Base-by-base conservation (phyloP, 768 basidiomycete species). In the Agaricus sinodeliciosus region DNA sequence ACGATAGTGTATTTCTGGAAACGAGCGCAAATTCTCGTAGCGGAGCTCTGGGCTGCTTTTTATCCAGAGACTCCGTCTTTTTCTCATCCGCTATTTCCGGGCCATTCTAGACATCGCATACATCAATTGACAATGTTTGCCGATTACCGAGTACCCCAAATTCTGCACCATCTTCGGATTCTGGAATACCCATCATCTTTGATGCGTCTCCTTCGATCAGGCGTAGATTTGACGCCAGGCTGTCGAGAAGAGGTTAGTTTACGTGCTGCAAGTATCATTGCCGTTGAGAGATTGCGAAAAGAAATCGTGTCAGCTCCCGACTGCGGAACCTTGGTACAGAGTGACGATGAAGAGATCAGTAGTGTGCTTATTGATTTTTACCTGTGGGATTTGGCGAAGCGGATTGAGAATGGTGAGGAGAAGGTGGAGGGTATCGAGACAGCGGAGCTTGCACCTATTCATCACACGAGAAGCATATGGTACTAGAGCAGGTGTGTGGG, bases 21-120 rank as follows among this genome's bases (percentile, higher is more conserved):
- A 64, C 83, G 92, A 31, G 84, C 91, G 1, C 92, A 95, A 58
- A 95, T 95, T 52, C 76, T 94, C 36, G 85, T 94, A 28, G 92
- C 92, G 0, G 92, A 95, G 63, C 84, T 82, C 0, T 94, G 90
- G 92, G 92, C 93, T 1, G 91, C 92, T 2, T 93, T 94, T 72
- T 88, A 86, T 65, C 90, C 90, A 1, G 62, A 69, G 3, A 65
- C 72, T 2, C 55, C 69, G 9, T 58, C 68, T 6, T 52, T 64
- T 6, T 59, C 71, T 0, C 91, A 94, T 64, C 91, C 90, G 3
- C 69, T 93, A 40, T 90, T 94, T 68, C 85, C 86, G 3, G 71
- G 75, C 13, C 48, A 60, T 6, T 63, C 63, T 9, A 85, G 84
- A 4, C 71, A 84, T 16, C 72, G 74, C 35, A 88, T 93, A 56